A percentile compares a stretch with the other conserved stretches of the same genome.
phyloP scores from a whole-genome alignment of 495 filamentous ascomycete species.

The Hyaloscypha bicolor region DNA sequence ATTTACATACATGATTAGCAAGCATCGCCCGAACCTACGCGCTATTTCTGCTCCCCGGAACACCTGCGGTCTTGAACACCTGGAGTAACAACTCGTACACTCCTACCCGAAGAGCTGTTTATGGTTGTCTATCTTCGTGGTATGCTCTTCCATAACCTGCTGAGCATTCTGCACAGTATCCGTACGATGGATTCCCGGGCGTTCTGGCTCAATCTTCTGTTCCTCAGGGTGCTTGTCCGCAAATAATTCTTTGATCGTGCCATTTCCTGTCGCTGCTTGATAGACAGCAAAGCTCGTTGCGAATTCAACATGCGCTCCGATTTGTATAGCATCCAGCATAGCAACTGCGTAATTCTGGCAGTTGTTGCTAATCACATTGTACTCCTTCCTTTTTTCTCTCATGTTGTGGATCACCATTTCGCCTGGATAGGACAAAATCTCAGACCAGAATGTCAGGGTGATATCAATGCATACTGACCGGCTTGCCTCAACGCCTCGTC shows the following conservation, averaged over 20 bases:
- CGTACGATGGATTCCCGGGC: conserved; percentile 16
- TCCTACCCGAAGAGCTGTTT: conserved; percentile 11
- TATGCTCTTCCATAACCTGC: conserved; percentile 44
- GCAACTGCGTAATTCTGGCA: conserved; percentile 49
- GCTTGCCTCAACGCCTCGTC: conserved; percentile 47
- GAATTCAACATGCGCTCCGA: conserved; percentile 42
- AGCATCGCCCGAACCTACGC: too few relatives aligned
- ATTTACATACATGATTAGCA: background rate
- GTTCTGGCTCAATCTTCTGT: conserved; percentile 27
- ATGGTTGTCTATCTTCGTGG: conserved; percentile 44
- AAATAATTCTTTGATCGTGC: conserved; percentile 43
- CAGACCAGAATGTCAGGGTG: conserved; percentile 3
- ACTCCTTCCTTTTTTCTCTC: conserved; percentile 40
- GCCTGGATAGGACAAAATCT: conserved; percentile 27
- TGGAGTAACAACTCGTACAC: too few relatives aligned
- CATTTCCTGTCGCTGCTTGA: conserved; percentile 40
- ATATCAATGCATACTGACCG: conserved; percentile 32
- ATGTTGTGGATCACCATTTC: conserved; percentile 49
- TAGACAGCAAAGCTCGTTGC: conserved; percentile 46
- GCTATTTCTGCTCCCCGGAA: background rate
- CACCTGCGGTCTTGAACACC: too few relatives aligned
- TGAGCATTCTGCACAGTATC: conserved; percentile 39
- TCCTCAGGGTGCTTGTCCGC: conserved; percentile 34
- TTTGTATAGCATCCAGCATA: conserved; percentile 46
- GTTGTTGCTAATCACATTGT: conserved; percentile 52